Evolutionary conservation across 257 asterid species (phyloP).

Genomic region (Hygrophila difformis): DNA sequence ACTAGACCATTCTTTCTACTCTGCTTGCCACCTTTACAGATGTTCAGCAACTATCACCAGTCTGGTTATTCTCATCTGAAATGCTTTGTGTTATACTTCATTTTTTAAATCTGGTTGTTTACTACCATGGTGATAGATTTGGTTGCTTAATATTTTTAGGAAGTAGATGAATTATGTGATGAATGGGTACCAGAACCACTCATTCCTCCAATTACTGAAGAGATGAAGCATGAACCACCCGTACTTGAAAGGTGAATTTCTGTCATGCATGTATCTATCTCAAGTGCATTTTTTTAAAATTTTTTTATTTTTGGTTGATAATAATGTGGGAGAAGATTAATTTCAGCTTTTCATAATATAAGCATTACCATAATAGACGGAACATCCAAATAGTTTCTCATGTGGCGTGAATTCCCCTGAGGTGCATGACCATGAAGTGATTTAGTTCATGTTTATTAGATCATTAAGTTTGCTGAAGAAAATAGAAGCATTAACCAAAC

Average conservation of each 20-base stretch:
- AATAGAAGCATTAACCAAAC: neutral
- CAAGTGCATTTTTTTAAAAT: slow-evolving; percentile 2
- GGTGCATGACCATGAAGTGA: no score
- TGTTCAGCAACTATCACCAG: neutral
- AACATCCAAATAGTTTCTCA: no score
- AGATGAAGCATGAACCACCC: slow-evolving; percentile 70
- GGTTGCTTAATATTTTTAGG: slow-evolving; percentile 42
- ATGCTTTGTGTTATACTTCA: slow-evolving; percentile 6
- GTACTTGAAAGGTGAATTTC: slow-evolving; percentile 65
- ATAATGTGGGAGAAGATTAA: no score
- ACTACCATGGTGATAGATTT: slow-evolving; percentile 14
- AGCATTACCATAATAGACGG: no score
- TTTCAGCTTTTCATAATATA: neutral
- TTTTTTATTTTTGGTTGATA: no score
- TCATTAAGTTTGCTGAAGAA: no score
- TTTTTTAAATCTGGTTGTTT: slow-evolving; percentile 6
- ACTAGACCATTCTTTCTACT: neutral
- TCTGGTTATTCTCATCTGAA: neutral
- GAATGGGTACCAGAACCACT: slow-evolving; percentile 95
- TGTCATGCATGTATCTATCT: neutral
- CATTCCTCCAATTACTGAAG: slow-evolving; percentile 61
- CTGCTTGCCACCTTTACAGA: neutral
- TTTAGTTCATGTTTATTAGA: no score
- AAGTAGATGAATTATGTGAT: slow-evolving; percentile 89
- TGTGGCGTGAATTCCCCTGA: no score